phyloP scores from a whole-genome alignment of 2,329 filamentous ascomycete genomes.

The Colletotrichum sp. region DNA sequence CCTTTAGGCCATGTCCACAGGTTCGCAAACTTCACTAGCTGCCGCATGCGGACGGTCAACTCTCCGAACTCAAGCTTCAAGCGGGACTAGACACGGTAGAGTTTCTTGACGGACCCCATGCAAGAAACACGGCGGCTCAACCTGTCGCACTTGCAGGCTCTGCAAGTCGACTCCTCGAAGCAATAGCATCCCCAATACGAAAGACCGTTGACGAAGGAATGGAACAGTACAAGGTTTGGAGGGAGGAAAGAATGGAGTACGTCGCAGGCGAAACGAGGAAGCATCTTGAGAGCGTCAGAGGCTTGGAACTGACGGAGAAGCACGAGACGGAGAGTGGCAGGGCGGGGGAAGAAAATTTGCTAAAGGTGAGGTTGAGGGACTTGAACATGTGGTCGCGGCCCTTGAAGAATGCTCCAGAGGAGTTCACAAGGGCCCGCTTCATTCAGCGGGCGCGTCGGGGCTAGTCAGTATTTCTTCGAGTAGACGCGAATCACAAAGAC shows the following conservation, averaged over 20 bases:
- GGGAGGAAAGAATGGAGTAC: constrained; percentile 78
- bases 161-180: constrained; percentile 68
- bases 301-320: constrained; percentile 71
- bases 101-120: too few species aligned
- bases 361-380: constrained; percentile 59
- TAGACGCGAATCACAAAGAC: too few species aligned
- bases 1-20: too few species aligned
- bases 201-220: constrained; percentile 30
- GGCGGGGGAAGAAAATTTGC: constrained; percentile 31
- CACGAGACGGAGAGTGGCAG: constrained; percentile 58
- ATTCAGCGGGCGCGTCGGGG: too few species aligned
- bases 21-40: too few species aligned
- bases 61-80: too few species aligned
- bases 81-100: too few species aligned
- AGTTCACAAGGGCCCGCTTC: too few species aligned
- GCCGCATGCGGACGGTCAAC: too few species aligned
- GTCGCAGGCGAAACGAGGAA: constrained; percentile 80
- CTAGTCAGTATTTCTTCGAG: too few species aligned
- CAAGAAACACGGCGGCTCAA: constrained; percentile 67
- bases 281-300: constrained; percentile 74
- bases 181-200: constrained; percentile 70
- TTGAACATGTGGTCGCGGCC: constrained; percentile 56
- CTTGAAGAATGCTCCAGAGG: constrained; percentile 38
- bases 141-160: constrained; percentile 80
- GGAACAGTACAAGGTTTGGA: constrained; percentile 57